Evolutionary conservation across 805 yeast genomes (phyloP).

Genomic region (Lipomyces starkeyi): DNA sequence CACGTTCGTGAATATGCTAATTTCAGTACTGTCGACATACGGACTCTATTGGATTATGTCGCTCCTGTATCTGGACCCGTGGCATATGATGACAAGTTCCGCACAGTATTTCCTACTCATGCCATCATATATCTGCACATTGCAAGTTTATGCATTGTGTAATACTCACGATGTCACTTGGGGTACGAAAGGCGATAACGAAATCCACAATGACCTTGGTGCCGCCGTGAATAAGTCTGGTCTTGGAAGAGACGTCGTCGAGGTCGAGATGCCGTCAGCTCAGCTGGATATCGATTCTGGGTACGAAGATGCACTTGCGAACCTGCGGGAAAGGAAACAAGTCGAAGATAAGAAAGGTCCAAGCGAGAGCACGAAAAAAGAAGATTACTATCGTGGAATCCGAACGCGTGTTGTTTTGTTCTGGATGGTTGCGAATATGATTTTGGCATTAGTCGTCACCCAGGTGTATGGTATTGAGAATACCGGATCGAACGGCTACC

Average conservation of each 20-base stretch:
- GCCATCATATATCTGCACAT: constrained; percentile 89
- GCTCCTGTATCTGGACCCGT: constrained; percentile 86
- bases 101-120: constrained; percentile 85
- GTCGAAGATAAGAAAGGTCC: constrained; percentile 43
- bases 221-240: constrained; percentile 78
- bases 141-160: constrained; percentile 96
- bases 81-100: constrained; percentile 92
- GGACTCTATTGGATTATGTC: constrained; percentile 88
- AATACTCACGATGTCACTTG: constrained; percentile 98
- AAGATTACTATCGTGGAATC: constrained; percentile 92
- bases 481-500: constrained; percentile 69
- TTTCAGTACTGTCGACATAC: constrained; percentile 87
- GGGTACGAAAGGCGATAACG: constrained; percentile 97
- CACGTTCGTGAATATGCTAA: constrained; percentile 75
- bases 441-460: constrained; percentile 84
- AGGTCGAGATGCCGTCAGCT: constrained; percentile 72
- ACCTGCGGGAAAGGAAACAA: constrained; percentile 64
- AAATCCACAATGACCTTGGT: constrained; percentile 70
- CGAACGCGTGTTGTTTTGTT: constrained; percentile 92
- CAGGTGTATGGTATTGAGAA: constrained; percentile 78
- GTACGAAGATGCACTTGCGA: constrained; percentile 74
- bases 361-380: constrained; percentile 50
- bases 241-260: constrained; percentile 82
- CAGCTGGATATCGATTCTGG: constrained; percentile 81
- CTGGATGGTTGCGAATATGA: constrained; percentile 87